Evolutionary conservation across 768 basidiomycete genomes (phyloP).

Genomic region (Tylopilus sp.): DNA sequence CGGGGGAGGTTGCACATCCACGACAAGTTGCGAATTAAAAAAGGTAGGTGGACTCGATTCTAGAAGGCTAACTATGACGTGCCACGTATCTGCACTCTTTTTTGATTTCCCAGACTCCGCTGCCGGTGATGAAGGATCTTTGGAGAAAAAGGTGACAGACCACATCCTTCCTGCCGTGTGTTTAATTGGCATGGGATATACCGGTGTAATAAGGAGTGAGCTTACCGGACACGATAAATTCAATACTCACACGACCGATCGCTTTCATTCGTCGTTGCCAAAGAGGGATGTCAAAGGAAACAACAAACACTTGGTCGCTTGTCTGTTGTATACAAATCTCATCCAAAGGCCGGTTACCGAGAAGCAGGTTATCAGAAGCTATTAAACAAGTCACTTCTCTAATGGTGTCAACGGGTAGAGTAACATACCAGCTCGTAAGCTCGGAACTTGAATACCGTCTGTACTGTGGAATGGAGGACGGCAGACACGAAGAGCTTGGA

Average conservation of each 20-base stretch:
- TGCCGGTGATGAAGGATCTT: neutral
- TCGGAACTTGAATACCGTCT: constrained; percentile 17
- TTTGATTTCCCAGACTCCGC: constrained; percentile 4
- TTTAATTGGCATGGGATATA: neutral
- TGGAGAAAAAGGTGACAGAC: constrained; percentile 22
- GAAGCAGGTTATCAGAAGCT: constrained; percentile 44
- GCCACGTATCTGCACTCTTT: constrained; percentile 26
- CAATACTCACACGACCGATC: constrained; percentile 52
- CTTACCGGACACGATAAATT: constrained; percentile 54
- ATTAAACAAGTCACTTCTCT: neutral
- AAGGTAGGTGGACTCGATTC: constrained; percentile 20
- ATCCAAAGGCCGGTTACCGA: constrained; percentile 45
- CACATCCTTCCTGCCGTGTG: constrained; percentile 21
- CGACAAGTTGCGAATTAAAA: constrained; percentile 13
- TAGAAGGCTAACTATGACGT: constrained; percentile 40
- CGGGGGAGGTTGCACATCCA: neutral
- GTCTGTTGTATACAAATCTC: constrained; percentile 50
- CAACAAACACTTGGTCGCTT: constrained; percentile 46
- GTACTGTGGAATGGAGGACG: constrained; percentile 21
- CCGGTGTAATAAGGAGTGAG: too few species aligned
- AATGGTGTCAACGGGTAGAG: neutral
- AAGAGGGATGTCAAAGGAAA: constrained; percentile 47
- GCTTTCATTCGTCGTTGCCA: constrained; percentile 72
- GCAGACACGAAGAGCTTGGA: constrained; percentile 26
- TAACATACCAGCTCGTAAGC: constrained; percentile 14